Conservation (phyloP, 2,329 filamentous ascomycete genomes). For the Chalaropsis ovoidea region DNA sequence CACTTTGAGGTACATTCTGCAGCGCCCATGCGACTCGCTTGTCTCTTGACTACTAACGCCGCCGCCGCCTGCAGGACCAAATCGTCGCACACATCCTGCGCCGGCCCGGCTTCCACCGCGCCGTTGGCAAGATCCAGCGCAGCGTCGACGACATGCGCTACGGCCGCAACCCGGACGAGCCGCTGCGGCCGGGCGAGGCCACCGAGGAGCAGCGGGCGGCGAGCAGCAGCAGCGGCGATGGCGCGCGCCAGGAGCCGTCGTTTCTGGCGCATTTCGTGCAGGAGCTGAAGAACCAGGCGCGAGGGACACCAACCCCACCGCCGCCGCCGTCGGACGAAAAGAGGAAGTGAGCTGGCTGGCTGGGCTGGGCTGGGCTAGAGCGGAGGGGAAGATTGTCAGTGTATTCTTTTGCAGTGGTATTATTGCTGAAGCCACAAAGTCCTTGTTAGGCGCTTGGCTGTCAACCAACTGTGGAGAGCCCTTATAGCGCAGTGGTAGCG, state of each 20-base stretch:
- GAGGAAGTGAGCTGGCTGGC: background rate
- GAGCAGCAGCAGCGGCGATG: constrained; percentile 36
- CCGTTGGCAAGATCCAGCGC: constrained; percentile 44
- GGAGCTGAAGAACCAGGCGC: constrained; percentile 42
- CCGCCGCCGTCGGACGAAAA: background rate
- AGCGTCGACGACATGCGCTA: constrained; percentile 41
- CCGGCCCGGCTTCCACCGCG: constrained; percentile 43
- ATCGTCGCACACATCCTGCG: constrained; percentile 35
- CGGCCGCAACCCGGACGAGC: constrained; percentile 43
- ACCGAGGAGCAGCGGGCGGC: constrained; percentile 32
- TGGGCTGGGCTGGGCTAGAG: no score
- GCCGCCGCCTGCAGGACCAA: constrained; percentile 29
- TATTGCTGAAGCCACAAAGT: background rate
- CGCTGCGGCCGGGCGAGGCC: constrained; percentile 43
- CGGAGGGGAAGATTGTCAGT: background rate
- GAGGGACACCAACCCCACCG: constrained; percentile 9
- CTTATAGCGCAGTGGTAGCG: constrained; percentile 34
- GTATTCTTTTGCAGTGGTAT: background rate
- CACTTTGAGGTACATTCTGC: constrained; percentile 4
- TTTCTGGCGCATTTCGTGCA: constrained; percentile 43
- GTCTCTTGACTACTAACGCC: background rate
- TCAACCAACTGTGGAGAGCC: constrained; percentile 25
- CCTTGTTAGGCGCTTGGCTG: background rate
- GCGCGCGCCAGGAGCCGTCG: constrained; percentile 29
- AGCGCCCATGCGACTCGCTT: background rate